Conservation (phyloP, 306 rosid genomes). For the Glycine tomentella region DNA sequence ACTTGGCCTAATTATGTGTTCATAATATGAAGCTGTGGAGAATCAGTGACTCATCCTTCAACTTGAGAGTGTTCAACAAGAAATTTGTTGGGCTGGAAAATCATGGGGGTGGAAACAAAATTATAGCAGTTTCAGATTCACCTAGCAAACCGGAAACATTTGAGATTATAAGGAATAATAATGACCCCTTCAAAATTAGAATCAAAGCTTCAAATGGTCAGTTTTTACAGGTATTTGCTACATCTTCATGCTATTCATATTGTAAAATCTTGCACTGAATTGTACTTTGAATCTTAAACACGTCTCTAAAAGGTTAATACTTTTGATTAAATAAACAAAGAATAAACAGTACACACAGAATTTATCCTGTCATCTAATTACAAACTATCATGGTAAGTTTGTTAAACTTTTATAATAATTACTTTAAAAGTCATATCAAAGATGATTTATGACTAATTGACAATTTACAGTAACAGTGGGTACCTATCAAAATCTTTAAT, state of each 20-base stretch:
- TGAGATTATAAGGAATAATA: conserved; percentile 51
- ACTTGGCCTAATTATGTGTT: background rate
- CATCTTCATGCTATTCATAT: conserved; percentile 3
- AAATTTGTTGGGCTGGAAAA: conserved; percentile 47
- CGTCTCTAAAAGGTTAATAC: background rate
- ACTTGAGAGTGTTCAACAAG: conserved; percentile 55
- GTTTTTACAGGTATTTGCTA: conserved; percentile 56
- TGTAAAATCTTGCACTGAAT: background rate
- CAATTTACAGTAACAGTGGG: too few relatives aligned
- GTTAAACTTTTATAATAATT: too few relatives aligned
- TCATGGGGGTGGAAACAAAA: conserved; percentile 39
- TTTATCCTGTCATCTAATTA: too few relatives aligned
- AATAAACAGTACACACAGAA: too few relatives aligned
- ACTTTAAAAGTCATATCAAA: too few relatives aligned
- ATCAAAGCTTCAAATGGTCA: conserved; percentile 59
- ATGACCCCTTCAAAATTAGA: conserved; percentile 50
- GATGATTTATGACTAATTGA: too few relatives aligned
- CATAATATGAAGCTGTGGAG: conserved; percentile 63
- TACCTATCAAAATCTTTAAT: too few relatives aligned
- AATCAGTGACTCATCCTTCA: conserved; percentile 55
- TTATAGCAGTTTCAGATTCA: conserved; percentile 45
- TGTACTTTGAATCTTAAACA: conserved; percentile 5
- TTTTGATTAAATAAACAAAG: too few relatives aligned
- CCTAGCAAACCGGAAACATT: conserved; percentile 55
- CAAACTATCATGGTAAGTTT: too few relatives aligned